A percentile compares a stretch with the other conserved stretches of the same genome.
Evolutionary conservation across 2,329 filamentous ascomycete species (phyloP).

Genomic region (Dryadomyces sulphureus): DNA sequence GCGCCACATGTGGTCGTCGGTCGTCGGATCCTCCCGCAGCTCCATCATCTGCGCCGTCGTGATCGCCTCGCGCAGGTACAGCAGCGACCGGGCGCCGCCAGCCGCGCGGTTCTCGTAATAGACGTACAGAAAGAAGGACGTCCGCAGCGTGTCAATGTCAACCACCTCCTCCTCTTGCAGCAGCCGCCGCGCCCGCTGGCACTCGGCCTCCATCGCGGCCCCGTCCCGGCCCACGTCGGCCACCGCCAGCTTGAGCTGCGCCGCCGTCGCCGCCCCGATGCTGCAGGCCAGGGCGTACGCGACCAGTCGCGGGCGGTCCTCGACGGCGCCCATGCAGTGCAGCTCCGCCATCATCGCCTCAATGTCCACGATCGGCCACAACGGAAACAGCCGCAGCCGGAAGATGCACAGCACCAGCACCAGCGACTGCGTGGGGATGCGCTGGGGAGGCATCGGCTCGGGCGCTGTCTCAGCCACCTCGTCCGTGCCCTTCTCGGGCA

Average conservation of each 20-base stretch:
- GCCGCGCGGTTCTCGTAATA: conserved; percentile 33
- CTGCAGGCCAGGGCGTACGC: conserved; percentile 27
- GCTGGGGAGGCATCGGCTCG: not conserved
- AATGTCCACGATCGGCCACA: conserved; percentile 35
- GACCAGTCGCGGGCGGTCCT: conserved; percentile 18
- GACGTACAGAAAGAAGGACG: conserved; percentile 35
- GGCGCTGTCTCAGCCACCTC: not conserved
- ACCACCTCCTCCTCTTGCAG: conserved; percentile 13
- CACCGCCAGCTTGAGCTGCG: conserved; percentile 28
- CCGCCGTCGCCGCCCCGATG: conserved; percentile 31
- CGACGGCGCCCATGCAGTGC: conserved; percentile 6
- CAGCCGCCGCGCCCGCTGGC: conserved; percentile 16
- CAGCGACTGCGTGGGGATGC: conserved; percentile 9
- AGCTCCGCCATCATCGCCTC: conserved; percentile 24
- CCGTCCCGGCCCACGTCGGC: conserved; percentile 18
- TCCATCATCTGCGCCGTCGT: conserved; percentile 34
- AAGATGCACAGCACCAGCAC: conserved; percentile 27
- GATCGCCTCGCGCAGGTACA: conserved; percentile 35
- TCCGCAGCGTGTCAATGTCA: conserved; percentile 26
- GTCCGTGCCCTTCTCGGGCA: not conserved
- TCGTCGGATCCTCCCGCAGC: conserved; percentile 25
- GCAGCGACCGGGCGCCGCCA: conserved; percentile 28
- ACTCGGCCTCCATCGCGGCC: conserved; percentile 20
- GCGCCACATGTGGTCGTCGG: conserved; percentile 27
- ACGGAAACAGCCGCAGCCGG: conserved; percentile 32